Conservation (phyloP, 225 moss, liverwort and hornwort species). For the Antitrichia curtipendula region DNA sequence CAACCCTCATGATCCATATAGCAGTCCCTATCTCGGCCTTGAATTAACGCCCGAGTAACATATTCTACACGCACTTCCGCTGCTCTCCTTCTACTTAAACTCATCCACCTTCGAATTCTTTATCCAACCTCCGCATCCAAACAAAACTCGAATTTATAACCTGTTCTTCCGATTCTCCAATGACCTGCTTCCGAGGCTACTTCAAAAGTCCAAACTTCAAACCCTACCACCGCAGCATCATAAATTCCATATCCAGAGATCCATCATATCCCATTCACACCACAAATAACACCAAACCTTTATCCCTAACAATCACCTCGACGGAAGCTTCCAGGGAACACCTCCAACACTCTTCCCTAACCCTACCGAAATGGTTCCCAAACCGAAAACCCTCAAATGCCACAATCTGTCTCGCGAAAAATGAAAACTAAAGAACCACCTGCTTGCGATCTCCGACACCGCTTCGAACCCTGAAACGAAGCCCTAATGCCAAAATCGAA, state of each 20-base stretch:
- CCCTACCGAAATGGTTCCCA: not conserved
- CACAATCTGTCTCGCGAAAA: not conserved
- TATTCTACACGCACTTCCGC: not conserved
- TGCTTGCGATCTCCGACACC: slow-evolving; percentile 13
- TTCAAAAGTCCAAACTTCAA: not conserved
- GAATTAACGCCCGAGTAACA: not conserved
- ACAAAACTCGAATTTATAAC: not conserved
- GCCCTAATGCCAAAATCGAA: not conserved
- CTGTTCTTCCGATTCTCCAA: not conserved
- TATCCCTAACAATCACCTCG: not conserved
- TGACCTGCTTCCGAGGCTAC: not conserved
- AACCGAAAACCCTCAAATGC: not conserved
- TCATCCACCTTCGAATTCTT: not conserved
- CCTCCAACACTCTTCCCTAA: not conserved
- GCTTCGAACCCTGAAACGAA: slow-evolving; percentile 6
- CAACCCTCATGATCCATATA: slow-evolving; percentile 83
- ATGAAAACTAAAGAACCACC: not conserved
- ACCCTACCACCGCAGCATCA: not conserved
- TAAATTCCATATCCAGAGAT: not conserved
- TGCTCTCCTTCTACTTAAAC: not conserved
- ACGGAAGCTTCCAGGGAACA: not conserved
- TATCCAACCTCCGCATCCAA: not conserved
- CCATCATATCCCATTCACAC: not conserved
- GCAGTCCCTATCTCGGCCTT: not conserved
- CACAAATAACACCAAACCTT: not conserved